Evolutionary conservation across 257 asterid genomes (phyloP), one percentile per base, ranked within the genome.

Genomic region (Knoxia roxburghii): DNA sequence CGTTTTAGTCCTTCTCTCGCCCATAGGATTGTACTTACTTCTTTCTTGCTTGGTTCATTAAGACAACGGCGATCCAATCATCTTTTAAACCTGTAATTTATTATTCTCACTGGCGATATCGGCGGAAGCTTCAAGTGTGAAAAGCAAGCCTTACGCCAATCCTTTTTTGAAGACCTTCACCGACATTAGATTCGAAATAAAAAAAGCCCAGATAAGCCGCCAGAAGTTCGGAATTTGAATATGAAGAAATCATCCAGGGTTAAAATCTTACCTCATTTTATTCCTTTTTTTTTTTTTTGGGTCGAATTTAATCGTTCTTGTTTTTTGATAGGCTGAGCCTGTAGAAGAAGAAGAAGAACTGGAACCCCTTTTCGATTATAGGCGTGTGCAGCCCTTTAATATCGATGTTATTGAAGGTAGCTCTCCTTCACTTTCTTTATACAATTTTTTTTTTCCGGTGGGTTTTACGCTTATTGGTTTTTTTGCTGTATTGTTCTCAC

Each of bases 281-380:
- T 33, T 18, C 10, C 45, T 17, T 30, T 1, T 11, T 3, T 23
- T 21, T 37, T 10, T 21, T 59, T 37, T 7, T 63, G 17, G 20
- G 33, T 49, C 10, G 54, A 41, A 30, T 56, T 64, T 2, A 21
- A 30, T 26, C 41, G 15, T 32, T 32, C 14, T n/a, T 52, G 41
- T 32, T 4, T 27, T 7, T 14, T 14, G 23, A 24, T 46, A 88
- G 97, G 96, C 63, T 9, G 87, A 88, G 27, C 39, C 76, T n/a
- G 57, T 69, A 18, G 96, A 93, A 39, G 99, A 94, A 80, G 97
- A 90, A 80, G 97, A 93, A 52, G 99, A 94, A 81, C 75, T 94
- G 70, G 99, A 94, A 52, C 91, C 99, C 30, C 99, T 94, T 48
- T 94, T 94, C 68, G 96, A 94, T 85, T 94, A 94, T 76, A 66